Percentiles rank a stretch among this genome's conserved stretches.
Conservation (phyloP, 305 asterid genomes). For the Vinca major region DNA sequence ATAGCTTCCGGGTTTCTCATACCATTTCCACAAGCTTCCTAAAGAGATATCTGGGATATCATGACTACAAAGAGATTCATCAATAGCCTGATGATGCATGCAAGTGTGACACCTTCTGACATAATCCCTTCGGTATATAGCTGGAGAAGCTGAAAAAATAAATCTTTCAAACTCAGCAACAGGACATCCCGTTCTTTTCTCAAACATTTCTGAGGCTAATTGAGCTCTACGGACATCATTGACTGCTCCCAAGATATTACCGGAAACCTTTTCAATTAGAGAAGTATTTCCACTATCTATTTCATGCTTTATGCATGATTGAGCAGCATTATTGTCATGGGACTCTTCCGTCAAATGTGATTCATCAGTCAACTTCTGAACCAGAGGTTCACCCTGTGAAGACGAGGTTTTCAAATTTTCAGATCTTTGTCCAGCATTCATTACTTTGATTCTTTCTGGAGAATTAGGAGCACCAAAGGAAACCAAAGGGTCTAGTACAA, state of each 20-base stretch:
- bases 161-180: conserved; percentile 25
- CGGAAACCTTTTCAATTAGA: conserved; percentile 9
- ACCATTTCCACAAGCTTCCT: conserved; percentile 28
- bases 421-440: too few relatives aligned
- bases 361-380: too few relatives aligned
- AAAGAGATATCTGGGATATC: conserved; percentile 20
- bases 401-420: too few relatives aligned
- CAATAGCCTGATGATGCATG: conserved; percentile 8
- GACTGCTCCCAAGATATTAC: conserved; percentile 16
- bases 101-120: conserved; percentile 10
- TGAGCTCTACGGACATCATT: conserved; percentile 17
- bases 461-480: too few relatives aligned
- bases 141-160: conserved; percentile 21
- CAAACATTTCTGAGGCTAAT: conserved; percentile 19
- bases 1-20: conserved; percentile 23
- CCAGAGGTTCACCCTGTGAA: too few relatives aligned
- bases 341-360: too few relatives aligned
- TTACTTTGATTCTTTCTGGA: too few relatives aligned
- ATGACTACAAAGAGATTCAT: conserved; percentile 18
- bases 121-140: conserved; percentile 15
- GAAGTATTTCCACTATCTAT: conserved; percentile 4
- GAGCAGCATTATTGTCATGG: conserved; percentile 6
- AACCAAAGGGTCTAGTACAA: too few relatives aligned
- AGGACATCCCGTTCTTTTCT: conserved; percentile 18
- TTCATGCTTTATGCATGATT: conserved; percentile 12